A percentile compares a stretch with the other conserved stretches of the same genome.
Conservation (phyloP, 2,329 filamentous ascomycete genomes). For the Didymella keratinophila region DNA sequence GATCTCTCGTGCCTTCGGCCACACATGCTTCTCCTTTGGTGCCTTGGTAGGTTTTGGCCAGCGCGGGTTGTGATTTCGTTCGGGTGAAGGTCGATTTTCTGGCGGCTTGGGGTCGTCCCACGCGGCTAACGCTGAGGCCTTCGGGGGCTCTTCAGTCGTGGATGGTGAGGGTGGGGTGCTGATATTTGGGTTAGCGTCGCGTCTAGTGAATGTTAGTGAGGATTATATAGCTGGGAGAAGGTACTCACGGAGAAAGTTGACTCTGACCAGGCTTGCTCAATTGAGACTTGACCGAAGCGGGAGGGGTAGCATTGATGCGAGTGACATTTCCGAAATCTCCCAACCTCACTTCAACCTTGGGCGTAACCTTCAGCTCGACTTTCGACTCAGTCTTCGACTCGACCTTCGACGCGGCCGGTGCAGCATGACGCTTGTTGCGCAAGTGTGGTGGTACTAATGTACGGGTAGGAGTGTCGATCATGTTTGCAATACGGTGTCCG, state of each 20-base stretch:
- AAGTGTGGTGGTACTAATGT: slow-evolving; percentile 38
- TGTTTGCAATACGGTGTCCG: background rate
- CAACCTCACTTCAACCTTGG: slow-evolving; percentile 15
- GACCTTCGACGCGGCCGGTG: background rate
- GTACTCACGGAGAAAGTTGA: slow-evolving; percentile 3
- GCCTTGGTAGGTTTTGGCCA: slow-evolving; percentile 20
- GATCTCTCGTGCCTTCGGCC: slow-evolving; percentile 44
- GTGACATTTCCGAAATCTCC: slow-evolving; percentile 2
- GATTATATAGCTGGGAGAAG: too few species aligned
- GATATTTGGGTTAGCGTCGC: background rate
- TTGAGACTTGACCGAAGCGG: slow-evolving; percentile 20
- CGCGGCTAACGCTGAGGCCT: slow-evolving; percentile 5
- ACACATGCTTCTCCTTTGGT: slow-evolving; percentile 25
- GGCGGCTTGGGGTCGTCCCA: slow-evolving; percentile 23
- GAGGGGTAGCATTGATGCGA: slow-evolving; percentile 4
- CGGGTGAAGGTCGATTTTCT: slow-evolving; percentile 4
- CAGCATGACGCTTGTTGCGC: slow-evolving; percentile 27
- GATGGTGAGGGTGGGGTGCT: slow-evolving; percentile 11
- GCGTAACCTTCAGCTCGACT: background rate
- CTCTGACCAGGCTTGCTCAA: background rate
- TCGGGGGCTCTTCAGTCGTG: slow-evolving; percentile 2
- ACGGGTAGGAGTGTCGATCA: slow-evolving; percentile 10
- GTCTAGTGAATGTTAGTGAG: slow-evolving; percentile 3
- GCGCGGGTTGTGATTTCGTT: slow-evolving; percentile 27
- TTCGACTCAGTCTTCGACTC: too few species aligned